Evolutionary conservation across 495 filamentous ascomycete genomes (phyloP).

Genomic region (Aspergillus coremiiformis): DNA sequence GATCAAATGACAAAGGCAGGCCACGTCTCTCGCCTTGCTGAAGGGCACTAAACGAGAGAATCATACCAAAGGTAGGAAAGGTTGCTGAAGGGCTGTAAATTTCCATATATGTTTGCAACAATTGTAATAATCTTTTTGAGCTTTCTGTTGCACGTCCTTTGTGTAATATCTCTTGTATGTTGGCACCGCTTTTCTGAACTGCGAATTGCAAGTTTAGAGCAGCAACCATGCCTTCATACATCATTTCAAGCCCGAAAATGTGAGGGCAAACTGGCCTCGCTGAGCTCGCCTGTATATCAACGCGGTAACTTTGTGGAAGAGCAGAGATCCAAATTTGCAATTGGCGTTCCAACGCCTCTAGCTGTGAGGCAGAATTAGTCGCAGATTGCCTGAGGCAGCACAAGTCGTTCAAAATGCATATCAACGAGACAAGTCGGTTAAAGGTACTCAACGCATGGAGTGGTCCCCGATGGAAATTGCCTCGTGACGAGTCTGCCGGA

Average conservation of each 20-base stretch:
- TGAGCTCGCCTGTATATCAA: slow-evolving; percentile 24
- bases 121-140: slow-evolving; percentile 25
- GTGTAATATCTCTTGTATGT: slow-evolving; percentile 17
- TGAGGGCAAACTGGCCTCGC: slow-evolving; percentile 27
- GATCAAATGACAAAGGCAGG: slow-evolving; percentile 12
- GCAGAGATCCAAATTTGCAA: slow-evolving; percentile 31
- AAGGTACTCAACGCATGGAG: slow-evolving; percentile 53
- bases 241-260: slow-evolving; percentile 36
- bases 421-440: slow-evolving; percentile 45
- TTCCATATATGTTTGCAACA: slow-evolving; percentile 33
- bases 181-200: slow-evolving; percentile 20
- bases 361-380: slow-evolving; percentile 21
- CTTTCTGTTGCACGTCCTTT: slow-evolving; percentile 25
- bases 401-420: slow-evolving; percentile 38
- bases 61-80: slow-evolving; percentile 30
- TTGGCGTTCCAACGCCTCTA: slow-evolving; percentile 32
- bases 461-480: slow-evolving; percentile 42
- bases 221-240: slow-evolving; percentile 28
- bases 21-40: background rate
- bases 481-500: slow-evolving; percentile 25
- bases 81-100: slow-evolving; percentile 34
- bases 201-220: slow-evolving; percentile 27
- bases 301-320: slow-evolving; percentile 29
- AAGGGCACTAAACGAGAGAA: slow-evolving; percentile 23
- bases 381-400: slow-evolving; percentile 25